A percentile compares a stretch with the other conserved stretches of the same genome.
Evolutionary conservation across 1,284 basidiomycete species (phyloP).

Genomic region (Boletus semigastroideus): DNA sequence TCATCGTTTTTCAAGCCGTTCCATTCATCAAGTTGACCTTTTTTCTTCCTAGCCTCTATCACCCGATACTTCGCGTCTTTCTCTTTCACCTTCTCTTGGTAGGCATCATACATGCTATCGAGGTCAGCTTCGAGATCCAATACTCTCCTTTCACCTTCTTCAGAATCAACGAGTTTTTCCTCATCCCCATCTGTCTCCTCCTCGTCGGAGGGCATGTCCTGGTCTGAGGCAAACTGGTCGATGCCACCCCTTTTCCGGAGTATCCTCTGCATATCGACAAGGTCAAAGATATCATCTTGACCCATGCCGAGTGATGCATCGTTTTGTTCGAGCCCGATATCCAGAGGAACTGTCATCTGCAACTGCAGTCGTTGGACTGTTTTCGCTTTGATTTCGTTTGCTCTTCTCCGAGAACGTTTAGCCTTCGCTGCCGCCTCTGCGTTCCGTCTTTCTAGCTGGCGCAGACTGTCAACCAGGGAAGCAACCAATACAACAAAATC

Average conservation of each 20-base stretch:
- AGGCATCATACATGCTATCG: constrained; percentile 88
- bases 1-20: constrained; percentile 62
- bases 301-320: constrained; percentile 70
- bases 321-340: constrained; percentile 89
- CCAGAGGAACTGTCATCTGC: constrained; percentile 94
- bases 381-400: constrained; percentile 87
- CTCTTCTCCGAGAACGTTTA: constrained; percentile 82
- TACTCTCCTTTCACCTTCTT: constrained; percentile 69
- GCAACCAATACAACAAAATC: background rate
- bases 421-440: constrained; percentile 72
- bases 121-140: constrained; percentile 80
- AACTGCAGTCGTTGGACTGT: constrained; percentile 96
- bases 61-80: constrained; percentile 90
- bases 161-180: constrained; percentile 58
- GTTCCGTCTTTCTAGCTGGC: constrained; percentile 81
- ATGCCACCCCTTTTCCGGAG: constrained; percentile 46
- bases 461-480: constrained; percentile 3
- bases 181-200: constrained; percentile 43
- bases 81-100: constrained; percentile 80
- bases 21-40: constrained; percentile 77
- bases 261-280: constrained; percentile 58
- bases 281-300: constrained; percentile 86
- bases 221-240: constrained; percentile 50
- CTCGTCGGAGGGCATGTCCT: constrained; percentile 41
- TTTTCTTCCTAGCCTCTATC: constrained; percentile 77